Base-by-base conservation (phyloP, 2,329 filamentous ascomycete genomes). In the Endothia cerciana region DNA sequence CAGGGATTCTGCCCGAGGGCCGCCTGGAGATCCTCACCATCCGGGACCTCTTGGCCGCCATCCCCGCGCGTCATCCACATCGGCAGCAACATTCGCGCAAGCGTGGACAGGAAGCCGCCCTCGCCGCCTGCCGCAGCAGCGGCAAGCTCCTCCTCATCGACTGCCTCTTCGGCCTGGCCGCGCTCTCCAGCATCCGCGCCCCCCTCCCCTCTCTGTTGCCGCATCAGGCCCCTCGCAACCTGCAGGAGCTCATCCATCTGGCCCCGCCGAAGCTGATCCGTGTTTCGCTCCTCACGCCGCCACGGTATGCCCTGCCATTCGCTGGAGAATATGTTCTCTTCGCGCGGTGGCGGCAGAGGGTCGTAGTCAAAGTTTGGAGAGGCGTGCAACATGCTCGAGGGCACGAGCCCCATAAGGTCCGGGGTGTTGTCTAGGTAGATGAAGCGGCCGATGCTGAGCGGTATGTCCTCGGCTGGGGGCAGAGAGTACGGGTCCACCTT, bases 361-460 rank as follows among this genome's bases (percentile, higher is more conserved):
- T 97, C 94, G 28, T 92, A 95, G 22, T 92, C 87, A 69, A 91
- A 88, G 71, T 87, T 93, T 2, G 89, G 88, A 57, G 88, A 82
- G 41, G 83, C 80, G 22, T 85, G 82, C 13, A 93, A 87, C 71
- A 92, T 84, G 10, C 80, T 78, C 1, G 83, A 82, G 0, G 93
- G 92, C 7, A 95, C 83, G 47, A 91, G 80, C 0, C 86, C 83
- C 71, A 94, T 90, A 28, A 97, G 83, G 1, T 83, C 79, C 0
- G 89, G 90, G 3, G 89, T 87, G 70, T 94, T 91, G 38, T 92
- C 90, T 10, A 97, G 83, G 66, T 94, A 89, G 28, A 92, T 86
- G 73, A 96, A 91, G 53, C 94, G 85, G 2, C 91, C 91, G 63
- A 92, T 84, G 66, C 76, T 84, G 69, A 75, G 80, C 63, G 72